Base-by-base conservation (phyloP, 2,329 filamentous ascomycete species). In the Magnaporthales sp. region DNA sequence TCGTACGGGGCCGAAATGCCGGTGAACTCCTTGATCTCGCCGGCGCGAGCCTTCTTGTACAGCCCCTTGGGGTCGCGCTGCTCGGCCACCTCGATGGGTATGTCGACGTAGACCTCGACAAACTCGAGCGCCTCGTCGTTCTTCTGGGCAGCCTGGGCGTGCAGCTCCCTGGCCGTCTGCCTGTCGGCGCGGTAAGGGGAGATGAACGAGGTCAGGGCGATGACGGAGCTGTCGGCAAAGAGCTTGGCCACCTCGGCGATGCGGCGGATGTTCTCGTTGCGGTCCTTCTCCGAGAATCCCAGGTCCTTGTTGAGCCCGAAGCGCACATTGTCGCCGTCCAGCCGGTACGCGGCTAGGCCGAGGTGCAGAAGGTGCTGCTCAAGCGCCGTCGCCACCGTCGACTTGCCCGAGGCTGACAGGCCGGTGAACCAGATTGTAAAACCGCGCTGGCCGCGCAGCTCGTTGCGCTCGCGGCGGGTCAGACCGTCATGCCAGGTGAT, bases 251-350 rank as follows among this genome's bases (percentile, higher is more conserved):
- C 93, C 84, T 99, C 94, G 66, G 91, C 92, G 74, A 99, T 97
- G 70, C 95, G 89, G 68, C 95, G 89, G 76, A 99, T 99, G 82
- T 99, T 99, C 85, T 99, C 95, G 77, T 94, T 96, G 73, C 95
- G 89, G 82, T 97, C 93, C 75, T 88, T 87, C 76, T 97, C 94
- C 70, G 88, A 91, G 83, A 98, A 99, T 19, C 94, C 94, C 11
- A 99, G 86, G 81, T 98, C 94, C 80, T 96, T 96, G 87, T 98
- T 99, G 72, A 99, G 85, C 19, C 95, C 95, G 81, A 98, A 97
- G 69, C 95, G 94, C 71, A 99, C 90, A 80, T 99, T 99, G 86
- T 99, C 95, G 74, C 94, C 95, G 80, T 99, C 95, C 31, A 99
- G 89, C 66, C 95, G 89, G 86, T 99, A 99, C 68, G 93, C 91